phyloP scores from a whole-genome alignment of 2,329 filamentous ascomycete species.

The Xylariaceae sp. region DNA sequence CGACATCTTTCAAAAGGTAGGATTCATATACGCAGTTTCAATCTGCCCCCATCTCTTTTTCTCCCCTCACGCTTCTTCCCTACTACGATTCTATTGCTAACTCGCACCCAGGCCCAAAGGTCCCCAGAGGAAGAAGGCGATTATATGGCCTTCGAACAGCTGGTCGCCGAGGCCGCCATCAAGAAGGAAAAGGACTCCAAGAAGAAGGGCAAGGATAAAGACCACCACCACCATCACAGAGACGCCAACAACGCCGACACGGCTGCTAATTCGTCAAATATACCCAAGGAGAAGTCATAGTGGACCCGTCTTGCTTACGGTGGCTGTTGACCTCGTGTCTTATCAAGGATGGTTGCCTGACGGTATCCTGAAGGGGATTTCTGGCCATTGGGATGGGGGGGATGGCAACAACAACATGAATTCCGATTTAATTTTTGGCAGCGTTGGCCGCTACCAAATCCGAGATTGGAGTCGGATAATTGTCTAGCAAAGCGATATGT shows the following conservation, averaged over 20 bases:
- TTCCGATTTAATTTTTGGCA: no score
- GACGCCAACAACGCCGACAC: constrained; percentile 26
- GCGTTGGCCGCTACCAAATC: no score
- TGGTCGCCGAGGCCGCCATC: constrained; percentile 92
- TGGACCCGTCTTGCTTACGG: not conserved
- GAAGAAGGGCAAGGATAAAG: constrained; percentile 61
- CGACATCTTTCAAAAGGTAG: constrained; percentile 85
- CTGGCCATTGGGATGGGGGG: not conserved
- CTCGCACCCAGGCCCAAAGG: constrained; percentile 68
- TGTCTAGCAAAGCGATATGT: no score
- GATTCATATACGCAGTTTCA: constrained; percentile 21
- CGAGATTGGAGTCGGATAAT: no score
- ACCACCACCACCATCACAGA: constrained; percentile 43
- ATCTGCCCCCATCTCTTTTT: not conserved
- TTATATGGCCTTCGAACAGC: constrained; percentile 97
- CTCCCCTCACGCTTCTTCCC: not conserved
- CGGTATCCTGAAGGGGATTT: not conserved
- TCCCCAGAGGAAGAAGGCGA: constrained; percentile 96
- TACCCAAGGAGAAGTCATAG: constrained; percentile 26
- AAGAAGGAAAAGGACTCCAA: constrained; percentile 92
- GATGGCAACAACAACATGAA: not conserved
- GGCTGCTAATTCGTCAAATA: constrained; percentile 18
- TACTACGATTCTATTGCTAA: constrained; percentile 15
- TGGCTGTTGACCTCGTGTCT: not conserved
- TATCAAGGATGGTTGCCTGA: not conserved